Percentiles rank a stretch among this genome's conserved stretches.
These are phyloP conservation scores for Phytophthora pistaciae DNA, from an alignment of 352 stramenopile genomes.

Conservation along the genomic window DNA sequence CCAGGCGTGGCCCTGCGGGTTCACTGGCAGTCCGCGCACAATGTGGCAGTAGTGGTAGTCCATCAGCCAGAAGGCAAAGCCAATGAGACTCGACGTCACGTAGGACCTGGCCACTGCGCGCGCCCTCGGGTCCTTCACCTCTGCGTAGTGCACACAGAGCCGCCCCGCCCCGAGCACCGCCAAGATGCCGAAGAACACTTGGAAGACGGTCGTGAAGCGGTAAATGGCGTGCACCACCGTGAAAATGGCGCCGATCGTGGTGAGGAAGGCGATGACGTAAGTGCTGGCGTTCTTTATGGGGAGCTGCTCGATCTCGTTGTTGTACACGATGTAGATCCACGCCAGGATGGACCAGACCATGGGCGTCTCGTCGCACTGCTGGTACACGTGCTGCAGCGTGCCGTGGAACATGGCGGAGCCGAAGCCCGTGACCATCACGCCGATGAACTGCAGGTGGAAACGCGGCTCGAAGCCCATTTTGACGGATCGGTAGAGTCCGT, in stretches of 20 bases:
- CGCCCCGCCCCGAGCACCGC: conserved; percentile 59
- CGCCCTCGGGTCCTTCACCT: conserved; percentile 63
- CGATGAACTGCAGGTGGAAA: conserved; percentile 81
- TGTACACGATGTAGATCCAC: conserved; percentile 89
- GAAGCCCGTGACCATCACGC: conserved; percentile 83
- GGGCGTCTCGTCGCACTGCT: conserved; percentile 88
- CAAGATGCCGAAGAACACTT: conserved; percentile 78
- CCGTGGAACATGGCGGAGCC: conserved; percentile 89
- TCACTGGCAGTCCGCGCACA: conserved; percentile 65
- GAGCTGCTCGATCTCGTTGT: conserved; percentile 69
- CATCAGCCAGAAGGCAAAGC: conserved; percentile 77
- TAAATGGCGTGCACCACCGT: conserved; percentile 80
- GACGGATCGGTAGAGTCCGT: conserved; percentile 70
- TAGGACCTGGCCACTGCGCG: conserved; percentile 69
- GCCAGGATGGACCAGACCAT: conserved; percentile 88
- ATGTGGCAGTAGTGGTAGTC: conserved; percentile 85
- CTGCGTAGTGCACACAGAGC: conserved; percentile 68
- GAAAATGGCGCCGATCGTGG: conserved; percentile 67
- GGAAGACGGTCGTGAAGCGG: conserved; percentile 81
- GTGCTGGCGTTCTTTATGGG: conserved; percentile 48
- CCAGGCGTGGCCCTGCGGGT: conserved; percentile 85
- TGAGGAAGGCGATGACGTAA: conserved; percentile 59
- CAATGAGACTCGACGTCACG: conserved; percentile 67
- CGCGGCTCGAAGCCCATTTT: conserved; percentile 78
- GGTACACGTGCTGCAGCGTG: conserved; percentile 84